Evolutionary conservation across 163 green algal genomes (phyloP).

Genomic region (Volvox carteri): DNA sequence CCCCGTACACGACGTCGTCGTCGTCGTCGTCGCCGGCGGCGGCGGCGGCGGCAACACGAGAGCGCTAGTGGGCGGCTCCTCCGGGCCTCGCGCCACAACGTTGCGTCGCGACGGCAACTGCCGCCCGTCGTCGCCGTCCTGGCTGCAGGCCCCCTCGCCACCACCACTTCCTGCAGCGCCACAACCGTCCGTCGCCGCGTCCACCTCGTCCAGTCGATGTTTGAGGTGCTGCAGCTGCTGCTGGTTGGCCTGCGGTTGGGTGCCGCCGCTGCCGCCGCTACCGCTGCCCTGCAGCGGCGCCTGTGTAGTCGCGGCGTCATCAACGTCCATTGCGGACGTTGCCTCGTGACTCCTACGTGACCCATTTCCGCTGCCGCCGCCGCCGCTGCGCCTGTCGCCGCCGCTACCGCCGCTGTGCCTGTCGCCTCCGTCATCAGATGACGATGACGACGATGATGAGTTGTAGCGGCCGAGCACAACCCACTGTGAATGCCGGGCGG

Average conservation of each 20-base stretch:
- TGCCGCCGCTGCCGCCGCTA: background rate
- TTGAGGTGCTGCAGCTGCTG: slow-evolving; percentile 34
- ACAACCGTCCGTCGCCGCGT: background rate
- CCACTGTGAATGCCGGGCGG: slow-evolving; percentile 44
- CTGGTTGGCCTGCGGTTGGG: no score
- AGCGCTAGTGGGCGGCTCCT: no score
- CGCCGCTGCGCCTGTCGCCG: background rate
- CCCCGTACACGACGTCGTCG: no score
- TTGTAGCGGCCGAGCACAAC: slow-evolving; percentile 39
- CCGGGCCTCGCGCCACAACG: slow-evolving; percentile 16
- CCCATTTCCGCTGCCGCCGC: background rate
- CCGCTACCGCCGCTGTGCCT: background rate
- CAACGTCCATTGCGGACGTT: slow-evolving; percentile 23
- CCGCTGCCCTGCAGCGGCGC: background rate
- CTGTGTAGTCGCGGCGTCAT: background rate
- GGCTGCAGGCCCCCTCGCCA: no score
- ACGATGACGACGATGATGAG: slow-evolving; percentile 30
- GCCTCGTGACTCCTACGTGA: background rate
- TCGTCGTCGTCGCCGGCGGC: no score
- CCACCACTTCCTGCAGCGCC: no score
- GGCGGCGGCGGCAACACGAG: no score
- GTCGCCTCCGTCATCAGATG: background rate
- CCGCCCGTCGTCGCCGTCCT: background rate
- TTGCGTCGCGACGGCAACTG: slow-evolving; percentile 29
- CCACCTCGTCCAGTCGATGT: slow-evolving; percentile 10